A percentile compares a stretch with the other conserved stretches of the same genome.
These are phyloP conservation scores for Plectosphaerella cucumerina DNA, from an alignment of 2,329 filamentous ascomycete species.

Conservation along the genomic window DNA sequence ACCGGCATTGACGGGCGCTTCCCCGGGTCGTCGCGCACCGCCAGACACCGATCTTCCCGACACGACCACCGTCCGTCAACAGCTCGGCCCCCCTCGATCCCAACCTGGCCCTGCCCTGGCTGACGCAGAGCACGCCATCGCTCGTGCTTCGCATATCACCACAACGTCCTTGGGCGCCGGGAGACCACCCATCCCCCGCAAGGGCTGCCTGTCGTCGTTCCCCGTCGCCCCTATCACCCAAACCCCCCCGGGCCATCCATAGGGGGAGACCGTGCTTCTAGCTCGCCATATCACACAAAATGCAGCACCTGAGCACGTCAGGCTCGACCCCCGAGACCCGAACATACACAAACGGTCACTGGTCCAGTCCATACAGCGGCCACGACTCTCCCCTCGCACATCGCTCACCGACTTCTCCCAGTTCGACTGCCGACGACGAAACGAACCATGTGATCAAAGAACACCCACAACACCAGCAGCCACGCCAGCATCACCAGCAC, in stretches of 20 bases:
- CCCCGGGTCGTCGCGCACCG: neutral
- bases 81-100: too few species aligned
- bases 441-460: slow-evolving; percentile 4
- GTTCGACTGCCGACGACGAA: neutral
- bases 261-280: neutral
- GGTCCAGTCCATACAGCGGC: neutral
- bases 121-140: slow-evolving; percentile 2
- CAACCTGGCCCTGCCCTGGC: neutral
- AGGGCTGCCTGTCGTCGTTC: neutral
- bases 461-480: neutral
- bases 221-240: neutral
- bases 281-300: neutral
- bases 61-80: neutral
- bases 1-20: neutral
- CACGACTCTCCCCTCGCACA: neutral
- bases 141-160: slow-evolving; percentile 1
- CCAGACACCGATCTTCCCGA: neutral
- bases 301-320: slow-evolving; percentile 2
- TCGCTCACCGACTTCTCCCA: neutral
- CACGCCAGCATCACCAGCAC: neutral
- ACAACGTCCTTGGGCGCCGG: neutral
- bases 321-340: neutral
- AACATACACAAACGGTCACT: neutral
- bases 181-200: neutral
- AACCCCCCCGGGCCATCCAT: neutral